Evolutionary conservation across 1,284 basidiomycete genomes (phyloP).

Genomic region (Tilletia horrida): DNA sequence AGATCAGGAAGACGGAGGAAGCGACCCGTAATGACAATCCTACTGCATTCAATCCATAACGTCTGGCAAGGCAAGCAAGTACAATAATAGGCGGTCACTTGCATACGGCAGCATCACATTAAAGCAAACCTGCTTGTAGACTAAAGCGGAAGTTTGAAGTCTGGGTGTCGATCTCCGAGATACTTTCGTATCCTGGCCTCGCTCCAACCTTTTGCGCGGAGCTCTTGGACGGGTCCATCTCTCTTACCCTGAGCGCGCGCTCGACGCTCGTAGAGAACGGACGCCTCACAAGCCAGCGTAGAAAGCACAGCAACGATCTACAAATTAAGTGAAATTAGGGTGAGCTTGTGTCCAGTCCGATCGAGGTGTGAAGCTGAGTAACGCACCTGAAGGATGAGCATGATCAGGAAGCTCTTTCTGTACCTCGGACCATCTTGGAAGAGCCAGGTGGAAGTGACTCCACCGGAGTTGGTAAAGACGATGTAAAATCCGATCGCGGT

Average conservation of each 20-base stretch:
- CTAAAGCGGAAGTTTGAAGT: constrained; percentile 25
- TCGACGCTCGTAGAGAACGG: constrained; percentile 36
- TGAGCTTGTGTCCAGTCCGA: background rate
- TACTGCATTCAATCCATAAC: too few relatives aligned
- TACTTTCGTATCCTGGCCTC: constrained; percentile 38
- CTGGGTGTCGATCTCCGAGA: constrained; percentile 46
- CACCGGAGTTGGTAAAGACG: constrained; percentile 43
- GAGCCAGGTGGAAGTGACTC: constrained; percentile 40
- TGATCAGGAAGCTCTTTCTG: constrained; percentile 37
- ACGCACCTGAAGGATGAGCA: constrained; percentile 31
- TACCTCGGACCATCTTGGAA: constrained; percentile 37
- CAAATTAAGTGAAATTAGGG: background rate
- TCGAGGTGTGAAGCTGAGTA: background rate
- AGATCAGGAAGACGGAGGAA: too few relatives aligned
- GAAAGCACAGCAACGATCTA: constrained; percentile 27
- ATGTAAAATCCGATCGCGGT: constrained; percentile 40
- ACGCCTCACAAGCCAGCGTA: constrained; percentile 33
- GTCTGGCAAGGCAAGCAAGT: background rate
- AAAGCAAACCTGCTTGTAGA: background rate
- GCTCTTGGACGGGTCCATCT: constrained; percentile 32
- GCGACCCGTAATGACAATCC: too few relatives aligned
- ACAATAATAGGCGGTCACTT: background rate
- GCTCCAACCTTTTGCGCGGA: constrained; percentile 29
- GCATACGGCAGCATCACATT: background rate
- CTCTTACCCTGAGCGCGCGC: constrained; percentile 35